phyloP scores from a whole-genome alignment of 306 rosid genomes.

The Gynostemma pentaphyllum region DNA sequence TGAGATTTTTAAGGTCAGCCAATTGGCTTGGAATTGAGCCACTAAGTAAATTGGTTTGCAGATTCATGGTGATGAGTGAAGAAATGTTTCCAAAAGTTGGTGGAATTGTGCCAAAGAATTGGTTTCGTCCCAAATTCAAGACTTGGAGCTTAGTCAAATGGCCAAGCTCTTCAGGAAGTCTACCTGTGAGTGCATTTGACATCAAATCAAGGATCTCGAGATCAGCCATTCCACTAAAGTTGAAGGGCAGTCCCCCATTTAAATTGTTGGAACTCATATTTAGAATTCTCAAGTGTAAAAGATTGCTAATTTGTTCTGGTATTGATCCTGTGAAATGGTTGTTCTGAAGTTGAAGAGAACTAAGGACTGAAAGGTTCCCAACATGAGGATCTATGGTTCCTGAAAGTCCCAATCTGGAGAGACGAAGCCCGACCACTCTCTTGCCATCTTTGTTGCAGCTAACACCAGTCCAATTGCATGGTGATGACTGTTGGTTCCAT shows the following conservation, averaged over 20 bases:
- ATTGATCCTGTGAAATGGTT: constrained; percentile 36
- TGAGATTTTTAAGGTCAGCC: constrained; percentile 31
- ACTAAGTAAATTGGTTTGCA: constrained; percentile 39
- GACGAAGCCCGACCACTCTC: constrained; percentile 33
- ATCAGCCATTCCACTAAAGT: constrained; percentile 20
- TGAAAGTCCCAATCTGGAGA: constrained; percentile 30
- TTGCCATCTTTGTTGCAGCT: constrained; percentile 23
- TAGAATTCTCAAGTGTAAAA: constrained; percentile 27
- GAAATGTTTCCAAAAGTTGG: constrained; percentile 43
- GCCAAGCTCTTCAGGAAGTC: constrained; percentile 30
- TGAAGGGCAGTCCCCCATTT: constrained; percentile 34
- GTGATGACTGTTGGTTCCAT: constrained; percentile 35
- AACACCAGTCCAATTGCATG: constrained; percentile 66
- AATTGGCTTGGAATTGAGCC: constrained; percentile 42
- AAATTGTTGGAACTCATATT: constrained; percentile 40
- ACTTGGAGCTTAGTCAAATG: constrained; percentile 30
- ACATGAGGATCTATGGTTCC: constrained; percentile 42
- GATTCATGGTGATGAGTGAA: constrained; percentile 30
- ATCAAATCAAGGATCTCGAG: constrained; percentile 37
- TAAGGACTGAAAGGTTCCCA: constrained; percentile 43
- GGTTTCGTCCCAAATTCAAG: constrained; percentile 35
- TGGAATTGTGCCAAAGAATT: constrained; percentile 33
- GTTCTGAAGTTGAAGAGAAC: constrained; percentile 32
- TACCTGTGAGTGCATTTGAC: constrained; percentile 26
- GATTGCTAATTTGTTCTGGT: constrained; percentile 35